phyloP scores from a whole-genome alignment of 371 early-diverging fungal species.

The Mortierella sp. region DNA sequence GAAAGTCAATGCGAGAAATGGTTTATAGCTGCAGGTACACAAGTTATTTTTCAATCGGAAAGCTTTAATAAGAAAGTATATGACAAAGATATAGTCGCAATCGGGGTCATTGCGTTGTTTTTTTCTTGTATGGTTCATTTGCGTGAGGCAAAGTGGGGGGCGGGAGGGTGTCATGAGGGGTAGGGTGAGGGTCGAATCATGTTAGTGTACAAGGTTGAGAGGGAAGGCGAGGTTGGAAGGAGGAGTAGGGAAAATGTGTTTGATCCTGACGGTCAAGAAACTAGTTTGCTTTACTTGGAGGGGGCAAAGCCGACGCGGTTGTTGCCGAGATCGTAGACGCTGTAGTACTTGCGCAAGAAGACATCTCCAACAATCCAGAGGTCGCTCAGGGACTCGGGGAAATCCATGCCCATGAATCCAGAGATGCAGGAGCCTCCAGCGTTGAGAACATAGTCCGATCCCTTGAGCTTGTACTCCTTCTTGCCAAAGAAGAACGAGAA shows the following conservation, averaged over 20 bases:
- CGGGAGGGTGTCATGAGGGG: constrained; percentile 4
- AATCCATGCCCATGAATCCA: constrained; percentile 95
- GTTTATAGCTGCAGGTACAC: not conserved
- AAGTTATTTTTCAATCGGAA: not conserved
- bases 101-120: not conserved
- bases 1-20: no score
- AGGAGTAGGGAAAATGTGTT: not conserved
- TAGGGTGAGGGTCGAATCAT: constrained; percentile 4
- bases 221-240: not conserved
- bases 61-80: not conserved
- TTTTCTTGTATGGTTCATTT: not conserved
- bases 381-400: constrained; percentile 79
- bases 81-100: not conserved
- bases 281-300: constrained; percentile 27
- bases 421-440: constrained; percentile 90
- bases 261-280: not conserved
- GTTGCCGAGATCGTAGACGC: constrained; percentile 90
- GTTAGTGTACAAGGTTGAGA: constrained; percentile 6
- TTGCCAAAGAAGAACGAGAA: constrained; percentile 85
- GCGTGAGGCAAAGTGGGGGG: not conserved
- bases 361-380: constrained; percentile 91
- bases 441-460: constrained; percentile 86
- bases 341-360: constrained; percentile 93
- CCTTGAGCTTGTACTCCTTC: constrained; percentile 64
- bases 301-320: constrained; percentile 70